Evolutionary conservation across 2,329 filamentous ascomycete species (phyloP).

Genomic region (Cadophora luteo-olivacea): DNA sequence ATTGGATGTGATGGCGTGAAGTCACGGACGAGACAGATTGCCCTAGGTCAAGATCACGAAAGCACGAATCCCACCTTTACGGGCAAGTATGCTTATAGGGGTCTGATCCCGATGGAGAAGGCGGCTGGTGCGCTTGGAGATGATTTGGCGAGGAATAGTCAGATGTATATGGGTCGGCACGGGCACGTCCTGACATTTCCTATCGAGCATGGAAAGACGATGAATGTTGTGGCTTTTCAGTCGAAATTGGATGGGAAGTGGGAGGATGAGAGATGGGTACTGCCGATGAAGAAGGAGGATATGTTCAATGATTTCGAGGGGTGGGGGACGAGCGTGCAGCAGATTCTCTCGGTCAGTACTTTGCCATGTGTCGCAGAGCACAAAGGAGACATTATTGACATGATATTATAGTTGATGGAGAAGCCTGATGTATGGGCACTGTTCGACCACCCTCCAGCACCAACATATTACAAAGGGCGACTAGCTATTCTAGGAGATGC

Average conservation of each 20-base stretch:
- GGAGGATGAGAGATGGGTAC: conserved; percentile 48
- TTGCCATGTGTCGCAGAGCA: conserved; percentile 3
- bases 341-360: conserved; percentile 43
- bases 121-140: conserved; percentile 56
- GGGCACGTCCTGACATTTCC: conserved; percentile 68
- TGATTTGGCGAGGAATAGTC: conserved; percentile 54
- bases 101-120: conserved; percentile 63
- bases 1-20: conserved; percentile 72
- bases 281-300: conserved; percentile 47
- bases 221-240: conserved; percentile 56
- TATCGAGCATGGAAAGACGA: conserved; percentile 59
- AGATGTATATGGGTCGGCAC: conserved; percentile 55
- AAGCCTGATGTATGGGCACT: conserved; percentile 56
- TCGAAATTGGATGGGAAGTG: conserved; percentile 44
- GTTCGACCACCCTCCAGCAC: conserved; percentile 53
- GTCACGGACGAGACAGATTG: conserved; percentile 56
- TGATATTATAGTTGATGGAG: conserved; percentile 48
- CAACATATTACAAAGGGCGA: conserved; percentile 50
- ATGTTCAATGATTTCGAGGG: conserved; percentile 47
- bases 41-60: conserved; percentile 52
- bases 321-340: conserved; percentile 48
- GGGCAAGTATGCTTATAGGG: conserved; percentile 66
- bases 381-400: background rate
- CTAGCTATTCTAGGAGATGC: conserved; percentile 64
- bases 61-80: conserved; percentile 51